These are phyloP conservation scores for Panellus pusillus DNA, from an alignment of 768 basidiomycete genomes.

Conservation along the genomic window DNA sequence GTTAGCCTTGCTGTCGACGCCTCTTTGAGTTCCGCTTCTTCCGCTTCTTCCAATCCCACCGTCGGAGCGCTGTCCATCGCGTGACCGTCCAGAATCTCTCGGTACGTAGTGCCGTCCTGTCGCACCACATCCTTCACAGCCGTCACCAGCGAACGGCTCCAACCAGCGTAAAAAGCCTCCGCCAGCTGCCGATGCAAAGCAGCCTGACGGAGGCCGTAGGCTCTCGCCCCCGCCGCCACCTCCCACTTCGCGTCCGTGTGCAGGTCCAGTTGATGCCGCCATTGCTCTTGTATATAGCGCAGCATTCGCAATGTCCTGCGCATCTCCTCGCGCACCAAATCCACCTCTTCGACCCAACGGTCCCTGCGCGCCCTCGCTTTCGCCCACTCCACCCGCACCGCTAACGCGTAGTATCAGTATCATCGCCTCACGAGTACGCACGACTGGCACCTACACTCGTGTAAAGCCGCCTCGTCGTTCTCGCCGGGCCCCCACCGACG, in stretches of 20 bases:
- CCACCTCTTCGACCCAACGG: conserved; percentile 25
- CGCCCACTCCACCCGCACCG: conserved; percentile 24
- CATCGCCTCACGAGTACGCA: background rate
- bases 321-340: conserved; percentile 24
- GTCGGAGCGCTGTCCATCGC: no score
- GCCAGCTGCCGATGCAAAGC: no score
- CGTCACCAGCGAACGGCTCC: no score
- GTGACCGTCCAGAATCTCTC: no score
- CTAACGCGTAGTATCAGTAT: no score
- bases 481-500: background rate
- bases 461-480: background rate
- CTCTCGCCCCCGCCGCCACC: background rate
- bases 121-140: no score
- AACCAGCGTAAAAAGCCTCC: no score
- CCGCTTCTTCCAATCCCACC: no score
- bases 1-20: no score
- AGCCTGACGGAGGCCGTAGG: no score
- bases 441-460: conserved; percentile 1
- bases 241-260: background rate
- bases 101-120: no score
- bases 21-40: no score
- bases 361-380: conserved; percentile 18
- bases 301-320: conserved; percentile 1
- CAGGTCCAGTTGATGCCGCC: background rate
- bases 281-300: background rate